These are phyloP conservation scores for Macadamia integrifolia DNA, from an alignment of 164 flowering plant genomes.

Conservation along the genomic window DNA sequence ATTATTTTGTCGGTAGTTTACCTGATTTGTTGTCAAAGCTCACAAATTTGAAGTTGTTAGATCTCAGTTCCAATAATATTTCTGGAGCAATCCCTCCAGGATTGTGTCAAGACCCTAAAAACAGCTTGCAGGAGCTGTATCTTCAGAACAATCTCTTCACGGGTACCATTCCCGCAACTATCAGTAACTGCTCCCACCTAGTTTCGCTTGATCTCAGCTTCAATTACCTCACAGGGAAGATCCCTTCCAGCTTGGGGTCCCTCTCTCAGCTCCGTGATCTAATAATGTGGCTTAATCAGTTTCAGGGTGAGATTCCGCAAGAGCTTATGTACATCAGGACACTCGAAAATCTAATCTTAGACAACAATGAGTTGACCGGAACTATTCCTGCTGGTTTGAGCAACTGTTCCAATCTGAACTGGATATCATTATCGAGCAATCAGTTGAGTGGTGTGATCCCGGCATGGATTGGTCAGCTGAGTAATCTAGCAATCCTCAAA, in stretches of 20 bases:
- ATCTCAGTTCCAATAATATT: conserved; percentile 75
- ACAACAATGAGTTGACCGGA: conserved; percentile 73
- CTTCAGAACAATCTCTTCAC: conserved; percentile 67
- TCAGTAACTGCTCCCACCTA: conserved; percentile 72
- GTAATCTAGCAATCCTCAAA: conserved; percentile 75
- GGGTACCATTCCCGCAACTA: conserved; percentile 54
- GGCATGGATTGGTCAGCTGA: conserved; percentile 55
- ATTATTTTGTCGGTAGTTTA: conserved; percentile 50
- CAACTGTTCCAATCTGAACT: conserved; percentile 74
- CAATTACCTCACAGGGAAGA: conserved; percentile 68
- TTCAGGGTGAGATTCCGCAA: conserved; percentile 69
- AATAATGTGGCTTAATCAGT: conserved; percentile 74
- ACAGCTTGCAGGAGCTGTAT: conserved; percentile 51
- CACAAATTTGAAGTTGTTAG: conserved; percentile 56
- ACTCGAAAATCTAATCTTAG: conserved; percentile 78
- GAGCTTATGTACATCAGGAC: conserved; percentile 46
- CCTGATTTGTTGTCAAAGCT: conserved; percentile 50
- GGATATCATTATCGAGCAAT: conserved; percentile 94
- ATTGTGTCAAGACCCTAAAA: conserved; percentile 40
- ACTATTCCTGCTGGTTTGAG: conserved; percentile 64
- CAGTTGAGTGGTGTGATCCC: conserved; percentile 72
- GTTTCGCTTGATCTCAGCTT: conserved; percentile 87
- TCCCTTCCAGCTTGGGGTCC: conserved; percentile 69
- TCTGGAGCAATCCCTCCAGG: conserved; percentile 54
- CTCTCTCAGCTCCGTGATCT: conserved; percentile 63